Base-by-base conservation (phyloP, 2,329 filamentous ascomycete genomes). In the Botryotinia calthae region DNA sequence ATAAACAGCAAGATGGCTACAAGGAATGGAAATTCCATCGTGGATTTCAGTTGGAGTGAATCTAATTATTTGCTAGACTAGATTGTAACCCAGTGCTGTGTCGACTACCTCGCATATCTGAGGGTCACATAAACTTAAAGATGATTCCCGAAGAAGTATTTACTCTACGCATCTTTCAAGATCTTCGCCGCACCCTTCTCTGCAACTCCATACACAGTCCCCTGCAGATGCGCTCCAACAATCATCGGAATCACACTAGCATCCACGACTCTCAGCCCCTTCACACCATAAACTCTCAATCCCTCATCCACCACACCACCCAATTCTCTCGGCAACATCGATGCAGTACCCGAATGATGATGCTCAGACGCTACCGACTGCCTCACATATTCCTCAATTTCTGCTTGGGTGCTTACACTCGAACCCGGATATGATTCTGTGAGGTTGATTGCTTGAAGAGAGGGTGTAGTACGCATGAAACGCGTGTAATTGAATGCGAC, bases 231-330 rank as follows among this genome's bases (percentile, higher is more conserved):
- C 25, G 75, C 72, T 0, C 73, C 76, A 22, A 77, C 76, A 12
- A 79, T 70, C 9, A 78, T 71, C 31, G 77, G 78, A n/a, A 79
- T 74, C 40, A 78, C 76, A 5, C 77, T 73, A 16, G 76, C 76
- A 77, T 79, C 78, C 22, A 77, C 76, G 48, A 79, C 73, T 56
- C 78, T 72, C 40, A 79, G 71, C 22, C 76, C 77, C 48, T 74
- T 72, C 2, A 75, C 77, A 22, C 78, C 77, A 63, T 79, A 79
- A 7, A 79, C 78, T n/a, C 73, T 71, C 31, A 79, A 75, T 63
- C 72, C 71, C 20, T 74, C 64, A 73, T 79, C 77, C 16, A 79
- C 78, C 10, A 79, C 78, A 1, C 78, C 78, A 10, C 72, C 72
- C 4, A 71, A 37, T 4, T 71, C 44, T n/a, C 40, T 59, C 34